These are phyloP conservation scores for Apiospora pterosperma DNA, from an alignment of 2,329 filamentous ascomycete species.

Conservation along the genomic window DNA sequence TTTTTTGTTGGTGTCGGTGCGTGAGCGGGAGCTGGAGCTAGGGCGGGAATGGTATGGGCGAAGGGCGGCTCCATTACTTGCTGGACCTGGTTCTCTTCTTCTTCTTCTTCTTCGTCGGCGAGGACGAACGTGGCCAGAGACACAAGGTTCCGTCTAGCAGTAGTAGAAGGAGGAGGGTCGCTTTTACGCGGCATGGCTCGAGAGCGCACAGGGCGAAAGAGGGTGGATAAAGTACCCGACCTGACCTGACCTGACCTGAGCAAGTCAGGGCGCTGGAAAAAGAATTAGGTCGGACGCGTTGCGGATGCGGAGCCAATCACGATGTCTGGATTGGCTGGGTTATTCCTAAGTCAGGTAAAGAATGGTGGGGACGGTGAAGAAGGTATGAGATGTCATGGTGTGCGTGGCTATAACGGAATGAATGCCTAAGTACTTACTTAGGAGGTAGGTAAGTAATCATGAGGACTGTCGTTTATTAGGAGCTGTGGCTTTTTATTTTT, in stretches of 20 bases:
- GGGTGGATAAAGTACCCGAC: background rate
- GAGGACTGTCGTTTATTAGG: background rate
- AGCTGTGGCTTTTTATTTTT: background rate
- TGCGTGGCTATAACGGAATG: too few species aligned
- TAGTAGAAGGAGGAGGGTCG: conserved; percentile 25
- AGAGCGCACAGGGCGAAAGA: conserved; percentile 8
- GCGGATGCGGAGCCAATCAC: background rate
- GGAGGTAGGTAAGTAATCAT: background rate
- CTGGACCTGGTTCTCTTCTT: background rate
- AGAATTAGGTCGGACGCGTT: background rate
- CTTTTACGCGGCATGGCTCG: conserved; percentile 54
- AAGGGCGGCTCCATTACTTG: background rate
- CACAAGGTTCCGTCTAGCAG: conserved; percentile 40
- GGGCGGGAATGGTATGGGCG: background rate
- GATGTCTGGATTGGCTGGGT: background rate
- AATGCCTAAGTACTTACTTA: too few species aligned
- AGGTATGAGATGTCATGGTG: too few species aligned
- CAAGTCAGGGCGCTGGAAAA: background rate
- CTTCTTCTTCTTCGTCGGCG: conserved; percentile 31
- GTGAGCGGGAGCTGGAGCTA: conserved; percentile 16
- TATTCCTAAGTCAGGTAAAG: background rate
- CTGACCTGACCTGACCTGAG: background rate
- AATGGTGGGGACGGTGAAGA: background rate
- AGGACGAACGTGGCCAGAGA: conserved; percentile 43
- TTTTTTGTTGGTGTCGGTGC: conserved; percentile 17